Conservation (phyloP, 1,284 basidiomycete species). For the Vanrija sp. region DNA sequence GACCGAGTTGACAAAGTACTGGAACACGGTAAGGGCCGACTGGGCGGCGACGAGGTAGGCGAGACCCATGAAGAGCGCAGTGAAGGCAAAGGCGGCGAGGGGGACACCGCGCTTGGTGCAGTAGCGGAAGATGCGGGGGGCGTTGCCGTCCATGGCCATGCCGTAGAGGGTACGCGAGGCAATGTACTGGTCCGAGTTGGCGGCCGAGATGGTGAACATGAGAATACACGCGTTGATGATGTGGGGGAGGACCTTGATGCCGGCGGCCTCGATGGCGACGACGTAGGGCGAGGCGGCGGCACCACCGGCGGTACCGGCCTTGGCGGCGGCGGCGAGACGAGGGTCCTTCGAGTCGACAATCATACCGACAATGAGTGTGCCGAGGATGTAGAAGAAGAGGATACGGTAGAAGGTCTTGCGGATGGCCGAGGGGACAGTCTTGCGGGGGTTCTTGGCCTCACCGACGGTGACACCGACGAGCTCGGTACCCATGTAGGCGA, state of each 20-base stretch:
- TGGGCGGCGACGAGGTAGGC: conserved; percentile 36
- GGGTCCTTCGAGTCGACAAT: conserved; percentile 50
- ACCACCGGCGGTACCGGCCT: conserved; percentile 47
- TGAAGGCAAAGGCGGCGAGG: conserved; percentile 47
- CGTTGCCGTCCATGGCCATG: conserved; percentile 55
- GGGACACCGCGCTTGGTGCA: conserved; percentile 50
- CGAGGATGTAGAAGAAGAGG: conserved; percentile 61
- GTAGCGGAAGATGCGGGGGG: conserved; percentile 53
- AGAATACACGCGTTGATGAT: conserved; percentile 51
- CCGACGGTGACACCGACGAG: conserved; percentile 53
- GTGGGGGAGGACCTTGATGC: conserved; percentile 50
- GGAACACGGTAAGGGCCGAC: conserved; percentile 54
- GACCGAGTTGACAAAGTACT: conserved; percentile 66
- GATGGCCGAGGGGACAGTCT: conserved; percentile 59
- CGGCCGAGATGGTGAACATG: conserved; percentile 53
- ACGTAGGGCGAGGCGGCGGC: conserved; percentile 74
- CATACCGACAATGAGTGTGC: conserved; percentile 59
- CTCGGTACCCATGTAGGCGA: conserved; percentile 60
- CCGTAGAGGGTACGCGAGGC: conserved; percentile 55
- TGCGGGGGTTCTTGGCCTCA: conserved; percentile 56
- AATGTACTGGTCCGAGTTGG: conserved; percentile 56
- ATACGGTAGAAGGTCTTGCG: conserved; percentile 57
- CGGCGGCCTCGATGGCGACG: conserved; percentile 53
- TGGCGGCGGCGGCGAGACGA: conserved; percentile 7
- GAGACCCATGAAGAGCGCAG: conserved; percentile 41